Base-by-base conservation (phyloP, 1,284 basidiomycete genomes). In the Gastroboletus turbinatus region DNA sequence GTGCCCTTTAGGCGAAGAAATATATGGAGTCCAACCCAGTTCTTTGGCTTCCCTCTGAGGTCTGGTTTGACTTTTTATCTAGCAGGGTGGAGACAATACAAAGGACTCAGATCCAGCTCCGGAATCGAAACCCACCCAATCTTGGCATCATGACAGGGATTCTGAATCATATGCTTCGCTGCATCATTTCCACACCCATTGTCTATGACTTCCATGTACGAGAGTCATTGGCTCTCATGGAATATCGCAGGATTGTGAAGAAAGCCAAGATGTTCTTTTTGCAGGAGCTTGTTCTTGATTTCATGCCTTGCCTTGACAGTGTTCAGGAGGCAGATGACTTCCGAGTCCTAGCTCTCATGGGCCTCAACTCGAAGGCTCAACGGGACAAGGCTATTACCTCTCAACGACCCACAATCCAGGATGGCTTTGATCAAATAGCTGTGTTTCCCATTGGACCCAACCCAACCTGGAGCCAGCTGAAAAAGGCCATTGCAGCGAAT, bases 241-340 rank as follows among this genome's bases (percentile, higher is more conserved):
- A 57, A 5, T 60, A 49, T 44, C 16, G 6, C 10, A 30, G n/a
- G 25, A 35, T 60, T 0, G 5, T 49, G 2, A 14, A 57, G 3
- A 11, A 17, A 0, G 43, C 42, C 2, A 30, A 46, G 0, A 59
- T 57, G 35, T 65, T 65, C 17, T 61, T 66, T n/a, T 9, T 65
- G 3, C 52, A 49, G 1, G 56, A 65, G 1, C 32, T 64, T 3
- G 42, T 55, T 0, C 1, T 63, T 0, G 4, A 33, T 2, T 29
- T 27, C 0, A 0, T 21, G 2, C 35, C 46, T 0, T 57, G 42
- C 19, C 21, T 60, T 1, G 46, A 60, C 0, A 17, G 2, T 1
- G 0, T 60, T 14, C 38, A 60, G 3, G 38, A 56, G 11, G 6
- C 0, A 0, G 30, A 60, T 8, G 45, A 60, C 14, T 3, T 46